Percentiles rank a stretch among this genome's conserved stretches.
Conservation (phyloP, 768 basidiomycete species). For the Mycena filopes region DNA sequence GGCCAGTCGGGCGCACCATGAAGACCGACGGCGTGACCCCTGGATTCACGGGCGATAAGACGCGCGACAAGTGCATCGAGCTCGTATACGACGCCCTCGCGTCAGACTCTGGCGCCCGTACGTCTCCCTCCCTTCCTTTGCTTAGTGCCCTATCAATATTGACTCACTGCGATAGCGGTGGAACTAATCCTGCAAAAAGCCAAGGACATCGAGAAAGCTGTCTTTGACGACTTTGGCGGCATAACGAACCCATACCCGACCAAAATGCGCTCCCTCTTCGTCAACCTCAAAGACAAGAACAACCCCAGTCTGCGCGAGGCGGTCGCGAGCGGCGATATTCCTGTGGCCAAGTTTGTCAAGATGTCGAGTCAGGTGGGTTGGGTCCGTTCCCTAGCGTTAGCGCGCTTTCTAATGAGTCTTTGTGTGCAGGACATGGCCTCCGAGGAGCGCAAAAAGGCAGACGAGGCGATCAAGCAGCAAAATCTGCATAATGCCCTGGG, state of each 20-base stretch:
- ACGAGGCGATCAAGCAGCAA: slow-evolving; percentile 82
- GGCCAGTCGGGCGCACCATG: slow-evolving; percentile 59
- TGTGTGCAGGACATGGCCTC: slow-evolving; percentile 96
- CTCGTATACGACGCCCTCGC: slow-evolving; percentile 94
- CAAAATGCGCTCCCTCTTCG: slow-evolving; percentile 89
- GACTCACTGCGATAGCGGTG: slow-evolving; percentile 59
- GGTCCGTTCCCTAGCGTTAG: no score
- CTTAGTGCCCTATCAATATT: not conserved
- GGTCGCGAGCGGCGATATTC: slow-evolving; percentile 84
- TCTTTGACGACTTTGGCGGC: slow-evolving; percentile 57
- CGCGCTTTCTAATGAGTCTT: not conserved
- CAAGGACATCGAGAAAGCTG: slow-evolving; percentile 75
- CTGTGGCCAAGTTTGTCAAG: slow-evolving; percentile 72
- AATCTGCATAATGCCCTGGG: slow-evolving; percentile 93
- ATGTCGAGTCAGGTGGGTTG: slow-evolving; percentile 83
- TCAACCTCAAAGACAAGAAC: slow-evolving; percentile 95
- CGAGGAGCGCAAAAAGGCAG: slow-evolving; percentile 87
- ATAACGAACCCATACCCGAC: slow-evolving; percentile 67
- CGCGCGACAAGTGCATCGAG: slow-evolving; percentile 88
- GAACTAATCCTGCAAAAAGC: slow-evolving; percentile 77
- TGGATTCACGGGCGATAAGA: slow-evolving; percentile 70
- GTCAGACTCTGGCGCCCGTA: slow-evolving; percentile 87
- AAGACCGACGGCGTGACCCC: slow-evolving; percentile 78
- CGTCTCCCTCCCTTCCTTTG: no score
- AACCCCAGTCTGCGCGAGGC: slow-evolving; percentile 89